phyloP scores from a whole-genome alignment of 139 green algal genomes.

The Axilococcus clingmanii region DNA sequence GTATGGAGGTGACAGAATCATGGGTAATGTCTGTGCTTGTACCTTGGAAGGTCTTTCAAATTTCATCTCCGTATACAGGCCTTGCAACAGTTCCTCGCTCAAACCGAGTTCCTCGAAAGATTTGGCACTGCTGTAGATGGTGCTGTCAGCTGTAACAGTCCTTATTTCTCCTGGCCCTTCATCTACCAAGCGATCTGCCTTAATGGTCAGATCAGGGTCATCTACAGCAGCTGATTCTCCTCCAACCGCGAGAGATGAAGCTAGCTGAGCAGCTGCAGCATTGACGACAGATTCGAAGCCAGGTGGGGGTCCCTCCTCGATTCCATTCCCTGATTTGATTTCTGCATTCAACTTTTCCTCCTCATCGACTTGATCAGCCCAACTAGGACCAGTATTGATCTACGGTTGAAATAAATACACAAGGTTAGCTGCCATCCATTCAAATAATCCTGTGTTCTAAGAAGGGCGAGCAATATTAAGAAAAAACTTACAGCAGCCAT shows the following conservation, averaged over 20 bases:
- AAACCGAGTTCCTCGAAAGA: conserved; percentile 85
- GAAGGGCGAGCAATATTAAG: too few species aligned
- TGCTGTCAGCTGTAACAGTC: conserved; percentile 42
- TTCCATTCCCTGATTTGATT: not conserved
- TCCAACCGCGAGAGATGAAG: conserved; percentile 8
- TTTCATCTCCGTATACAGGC: conserved; percentile 97
- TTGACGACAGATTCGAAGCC: conserved; percentile 25
- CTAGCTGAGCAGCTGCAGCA: not conserved
- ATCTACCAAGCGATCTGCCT: conserved; percentile 28
- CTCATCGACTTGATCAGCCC: conserved; percentile 14
- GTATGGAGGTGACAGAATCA: conserved; percentile 88
- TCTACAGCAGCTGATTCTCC: conserved; percentile 27
- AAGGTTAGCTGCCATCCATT: not conserved
- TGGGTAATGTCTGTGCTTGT: conserved; percentile 81
- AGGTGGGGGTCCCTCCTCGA: conserved; percentile 21
- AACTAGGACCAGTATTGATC: conserved; percentile 4
- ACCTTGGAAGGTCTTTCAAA: conserved; percentile 90
- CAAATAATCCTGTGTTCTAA: too few species aligned
- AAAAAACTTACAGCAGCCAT: too few species aligned
- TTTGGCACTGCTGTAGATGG: conserved; percentile 63
- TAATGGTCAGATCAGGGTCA: conserved; percentile 48
- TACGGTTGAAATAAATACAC: not conserved
- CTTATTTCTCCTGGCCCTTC: conserved; percentile 28
- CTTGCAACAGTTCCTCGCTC: conserved; percentile 63
- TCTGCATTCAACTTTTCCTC: conserved; percentile 9